phyloP scores from a whole-genome alignment of 345 rosid species.

The Gossypium australe region DNA sequence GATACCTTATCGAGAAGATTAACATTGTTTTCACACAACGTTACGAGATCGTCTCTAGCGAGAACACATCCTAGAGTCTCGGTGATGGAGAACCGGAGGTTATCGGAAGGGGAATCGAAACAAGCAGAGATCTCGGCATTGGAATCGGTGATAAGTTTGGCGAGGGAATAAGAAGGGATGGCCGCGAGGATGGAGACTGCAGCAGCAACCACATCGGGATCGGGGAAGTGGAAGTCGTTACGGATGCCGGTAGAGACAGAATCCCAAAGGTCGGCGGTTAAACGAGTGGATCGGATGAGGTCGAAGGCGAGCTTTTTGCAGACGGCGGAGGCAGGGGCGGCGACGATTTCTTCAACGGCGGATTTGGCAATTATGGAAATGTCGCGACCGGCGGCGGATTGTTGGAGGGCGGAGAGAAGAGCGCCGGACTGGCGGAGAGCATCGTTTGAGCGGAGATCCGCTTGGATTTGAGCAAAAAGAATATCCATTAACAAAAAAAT shows the following conservation, averaged over 20 bases:
- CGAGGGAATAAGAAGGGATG: constrained; percentile 72
- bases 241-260: constrained; percentile 75
- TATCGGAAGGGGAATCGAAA: constrained; percentile 69
- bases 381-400: constrained; percentile 92
- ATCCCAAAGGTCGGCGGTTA: constrained; percentile 95
- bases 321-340: constrained; percentile 89
- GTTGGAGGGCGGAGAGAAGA: constrained; percentile 92
- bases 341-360: constrained; percentile 91
- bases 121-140: constrained; percentile 73
- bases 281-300: constrained; percentile 90
- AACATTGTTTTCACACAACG: constrained; percentile 79
- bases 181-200: constrained; percentile 89
- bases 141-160: constrained; percentile 66
- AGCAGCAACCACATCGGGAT: constrained; percentile 90
- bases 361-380: constrained; percentile 85
- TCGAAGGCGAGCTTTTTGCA: constrained; percentile 97
- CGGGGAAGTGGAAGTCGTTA: constrained; percentile 84
- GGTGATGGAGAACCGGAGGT: constrained; percentile 73
- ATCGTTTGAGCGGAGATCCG: constrained; percentile 96
- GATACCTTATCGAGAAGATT: constrained; percentile 78
- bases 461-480: constrained; percentile 95
- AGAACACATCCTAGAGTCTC: constrained; percentile 89
- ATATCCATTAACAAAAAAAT: constrained; percentile 52
- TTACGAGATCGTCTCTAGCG: constrained; percentile 89
- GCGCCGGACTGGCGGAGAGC: constrained; percentile 93